Evolutionary conservation across 192 early-diverging fungal genomes (phyloP).

Genomic region (Rhizophagus prolifer): DNA sequence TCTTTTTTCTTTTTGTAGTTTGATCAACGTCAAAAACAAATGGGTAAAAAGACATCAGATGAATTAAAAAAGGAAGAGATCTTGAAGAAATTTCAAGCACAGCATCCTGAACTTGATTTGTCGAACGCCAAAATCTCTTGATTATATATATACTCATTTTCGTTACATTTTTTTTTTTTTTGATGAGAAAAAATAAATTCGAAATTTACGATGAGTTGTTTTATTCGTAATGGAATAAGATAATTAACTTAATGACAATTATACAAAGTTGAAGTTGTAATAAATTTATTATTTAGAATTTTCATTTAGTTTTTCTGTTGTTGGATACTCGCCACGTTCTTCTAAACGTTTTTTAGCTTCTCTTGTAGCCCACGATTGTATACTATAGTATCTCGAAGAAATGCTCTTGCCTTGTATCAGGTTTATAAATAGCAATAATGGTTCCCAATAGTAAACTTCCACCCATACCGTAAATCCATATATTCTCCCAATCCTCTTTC

Average conservation of each 20-base stretch:
- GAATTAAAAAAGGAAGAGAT: conserved; percentile 74
- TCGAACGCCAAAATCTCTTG: conserved; percentile 32
- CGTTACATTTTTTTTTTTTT: not conserved
- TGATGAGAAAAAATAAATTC: not conserved
- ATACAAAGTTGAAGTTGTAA: too few species aligned
- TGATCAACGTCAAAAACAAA: conserved; percentile 84
- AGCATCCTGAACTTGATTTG: conserved; percentile 30
- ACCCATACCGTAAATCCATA: conserved; percentile 61
- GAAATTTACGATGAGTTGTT: not conserved
- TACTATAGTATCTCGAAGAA: conserved; percentile 37
- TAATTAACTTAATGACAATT: too few species aligned
- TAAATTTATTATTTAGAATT: not conserved
- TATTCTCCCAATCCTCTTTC: conserved; percentile 73
- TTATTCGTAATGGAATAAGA: not conserved
- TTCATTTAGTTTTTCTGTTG: conserved; percentile 3
- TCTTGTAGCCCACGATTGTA: conserved; percentile 70
- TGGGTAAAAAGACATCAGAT: conserved; percentile 77
- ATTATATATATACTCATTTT: not conserved
- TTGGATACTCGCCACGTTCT: conserved; percentile 64
- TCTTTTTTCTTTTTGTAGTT: conserved; percentile 49
- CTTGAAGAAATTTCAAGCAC: conserved; percentile 70
- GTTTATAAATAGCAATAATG: conserved; percentile 67
- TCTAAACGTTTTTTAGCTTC: conserved; percentile 76
- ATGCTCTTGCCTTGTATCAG: conserved; percentile 67
- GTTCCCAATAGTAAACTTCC: conserved; percentile 57